Evolutionary conservation across 768 basidiomycete genomes (phyloP), one percentile per base, ranked within the genome.

Genomic region (Filobasidium floriforme): DNA sequence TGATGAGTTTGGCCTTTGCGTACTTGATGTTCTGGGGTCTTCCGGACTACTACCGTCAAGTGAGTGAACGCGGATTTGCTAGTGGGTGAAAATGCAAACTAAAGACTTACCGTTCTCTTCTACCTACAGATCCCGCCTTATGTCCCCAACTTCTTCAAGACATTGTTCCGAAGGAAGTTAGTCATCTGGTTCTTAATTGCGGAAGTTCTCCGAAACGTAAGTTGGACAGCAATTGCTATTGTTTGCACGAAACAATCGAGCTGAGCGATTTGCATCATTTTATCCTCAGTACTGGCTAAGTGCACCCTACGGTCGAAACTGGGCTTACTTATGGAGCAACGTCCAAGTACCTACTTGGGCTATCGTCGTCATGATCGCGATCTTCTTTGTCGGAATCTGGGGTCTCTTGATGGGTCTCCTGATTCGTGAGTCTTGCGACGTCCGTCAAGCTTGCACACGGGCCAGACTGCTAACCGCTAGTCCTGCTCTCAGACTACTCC

Each of bases 101-200:
- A 5, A 46, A 19, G 29, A 18, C 41, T 28, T n/a, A 12, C 61
- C 19, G 61, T 3, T 41, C 49, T 18, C 9, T 5, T 66, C 61
- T 60, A 90, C 76, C 86, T 87, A 62, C 89, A 94, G 81, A 89
- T 91, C 18, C 92, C 92, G 24, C 92, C 92, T 0, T 92, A 92
- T 75, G 92, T 96, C 11, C 92, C 91, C 54, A 89, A 89, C 79
- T 96, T 96, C 84, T 80, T 92, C 75, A 85, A 80, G 79, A 94
- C 92, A 1, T 82, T 97, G 37, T 89, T 93, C 83, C 85, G 92
- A 60, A 81, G 92, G 66, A 94, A 91, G 79, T 82, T 96, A 60
- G 92, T 97, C 7, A 81, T 94, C 18, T 94, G 92, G 92, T 93
- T 96, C 87, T 82, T 96, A 66, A 87, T 88, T 37, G 90, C 92